phyloP scores from a whole-genome alignment of 306 rosid species.

The Aeschynomene evenia region DNA sequence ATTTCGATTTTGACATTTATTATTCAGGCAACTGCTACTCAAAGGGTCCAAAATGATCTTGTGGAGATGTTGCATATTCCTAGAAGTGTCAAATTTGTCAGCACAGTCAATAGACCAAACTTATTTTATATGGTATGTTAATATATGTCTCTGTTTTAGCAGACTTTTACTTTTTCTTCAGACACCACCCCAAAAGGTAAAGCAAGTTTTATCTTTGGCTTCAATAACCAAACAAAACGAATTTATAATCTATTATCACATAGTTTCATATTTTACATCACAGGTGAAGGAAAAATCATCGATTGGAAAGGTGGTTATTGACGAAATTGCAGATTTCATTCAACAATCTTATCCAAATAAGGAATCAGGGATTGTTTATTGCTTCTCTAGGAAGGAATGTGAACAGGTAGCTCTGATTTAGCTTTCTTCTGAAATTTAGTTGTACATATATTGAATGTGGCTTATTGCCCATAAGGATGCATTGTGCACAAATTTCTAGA shows the following conservation, averaged over 20 bases:
- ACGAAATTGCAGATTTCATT: slow-evolving; percentile 75
- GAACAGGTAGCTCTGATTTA: slow-evolving; percentile 65
- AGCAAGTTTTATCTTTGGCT: slow-evolving; percentile 9
- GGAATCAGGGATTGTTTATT: slow-evolving; percentile 89
- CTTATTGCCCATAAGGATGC: slow-evolving; percentile 17
- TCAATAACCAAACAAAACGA: slow-evolving; percentile 13
- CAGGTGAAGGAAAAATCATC: slow-evolving; percentile 92
- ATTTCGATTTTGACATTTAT: slow-evolving; percentile 12
- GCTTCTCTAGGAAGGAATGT: slow-evolving; percentile 94
- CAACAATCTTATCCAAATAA: slow-evolving; percentile 69
- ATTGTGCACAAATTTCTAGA: slow-evolving; percentile 21
- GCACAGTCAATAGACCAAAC: slow-evolving; percentile 94
- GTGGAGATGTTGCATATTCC: slow-evolving; percentile 90
- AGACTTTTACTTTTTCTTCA: slow-evolving; percentile 7
- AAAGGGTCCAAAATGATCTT: slow-evolving; percentile 89
- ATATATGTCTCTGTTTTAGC: background rate
- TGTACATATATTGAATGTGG: slow-evolving; percentile 16
- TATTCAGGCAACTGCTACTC: slow-evolving; percentile 93
- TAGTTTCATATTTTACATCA: slow-evolving; percentile 21
- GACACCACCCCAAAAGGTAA: background rate
- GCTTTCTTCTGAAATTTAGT: slow-evolving; percentile 13
- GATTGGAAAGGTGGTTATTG: slow-evolving; percentile 72
- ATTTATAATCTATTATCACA: background rate
- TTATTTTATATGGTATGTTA: slow-evolving; percentile 74
- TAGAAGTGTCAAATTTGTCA: slow-evolving; percentile 84